Percentiles rank a stretch among this genome's conserved stretches.
phyloP scores from a whole-genome alignment of 129 eudicot genomes.

The Glebionis coronaria region DNA sequence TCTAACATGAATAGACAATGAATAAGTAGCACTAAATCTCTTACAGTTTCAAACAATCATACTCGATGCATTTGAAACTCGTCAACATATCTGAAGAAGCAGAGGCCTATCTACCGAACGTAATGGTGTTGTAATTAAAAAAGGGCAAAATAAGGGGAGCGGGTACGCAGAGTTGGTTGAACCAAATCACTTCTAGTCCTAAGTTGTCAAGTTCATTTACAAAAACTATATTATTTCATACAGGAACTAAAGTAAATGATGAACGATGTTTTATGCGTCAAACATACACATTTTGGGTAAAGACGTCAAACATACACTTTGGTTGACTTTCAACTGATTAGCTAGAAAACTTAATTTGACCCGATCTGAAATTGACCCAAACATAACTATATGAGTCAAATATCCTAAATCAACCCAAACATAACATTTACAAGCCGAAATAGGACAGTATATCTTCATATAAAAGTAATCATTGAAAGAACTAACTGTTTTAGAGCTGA shows the following conservation, averaged over 20 bases:
- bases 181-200: background rate
- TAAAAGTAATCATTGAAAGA: background rate
- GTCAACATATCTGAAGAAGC: too few species aligned
- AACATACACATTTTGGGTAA: background rate
- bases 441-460: too few species aligned
- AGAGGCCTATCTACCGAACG: too few species aligned
- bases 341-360: background rate
- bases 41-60: too few species aligned
- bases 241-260: background rate
- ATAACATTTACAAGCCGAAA: too few species aligned
- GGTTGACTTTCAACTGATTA: background rate
- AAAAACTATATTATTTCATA: background rate
- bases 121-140: too few species aligned
- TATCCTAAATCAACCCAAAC: too few species aligned
- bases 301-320: too few species aligned
- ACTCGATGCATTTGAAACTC: too few species aligned
- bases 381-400: background rate
- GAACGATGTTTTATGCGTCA: background rate
- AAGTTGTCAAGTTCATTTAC: background rate
- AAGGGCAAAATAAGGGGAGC: too few species aligned
- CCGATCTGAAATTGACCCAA: background rate
- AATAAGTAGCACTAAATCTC: too few species aligned
- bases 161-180: background rate
- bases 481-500: slow-evolving; percentile 66
- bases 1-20: too few species aligned